Evolutionary conservation across 139 green algal genomes (phyloP), one percentile per base, ranked within the genome.

Genomic region (Microglena sp.): DNA sequence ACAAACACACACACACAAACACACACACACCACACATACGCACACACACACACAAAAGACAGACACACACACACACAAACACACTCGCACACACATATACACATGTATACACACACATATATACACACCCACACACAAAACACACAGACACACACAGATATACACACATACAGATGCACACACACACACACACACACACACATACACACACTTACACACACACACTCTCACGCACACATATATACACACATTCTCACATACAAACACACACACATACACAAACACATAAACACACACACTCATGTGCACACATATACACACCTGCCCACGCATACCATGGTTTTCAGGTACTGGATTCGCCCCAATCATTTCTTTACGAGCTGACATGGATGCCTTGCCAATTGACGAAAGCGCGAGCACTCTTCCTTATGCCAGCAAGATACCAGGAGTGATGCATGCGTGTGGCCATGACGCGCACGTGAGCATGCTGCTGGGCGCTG

Each of bases 371-470:
- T 86, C 74, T 0, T 72, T 97, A 26, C 73, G 92, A 0, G 77
- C 89, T 24, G 92, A 97, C 77, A 95, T 97, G 58, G 92, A 97
- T 56, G 92, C 86, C 3, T 71, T 97, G 43, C 88, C 89, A 45
- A 84, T 97, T 11, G 33, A 78, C 2, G 82, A 90, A 45, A 30
- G 59, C 4, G 11, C 4, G 34, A 36, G 26, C 34, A 46, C 11
- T 7, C 56, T 6, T 3, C 56, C 31, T 24, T 7, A 36, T 27
- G 22, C 43, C 35, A 76, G 75, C 54, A 35, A 18, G 55, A 4
- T 34, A 8, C 22, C 46, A 0, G 86, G 86, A 8, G n/a, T 33
- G 18, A 96, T 93, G 88, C 90, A 96, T 72, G 91, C 89, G 3
- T 96, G 91, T 64, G 89, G 88, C 1, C 91, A 96, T 64, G 90